phyloP scores from a whole-genome alignment of 108 stramenopile species.

The Skeletonema menzelii region DNA sequence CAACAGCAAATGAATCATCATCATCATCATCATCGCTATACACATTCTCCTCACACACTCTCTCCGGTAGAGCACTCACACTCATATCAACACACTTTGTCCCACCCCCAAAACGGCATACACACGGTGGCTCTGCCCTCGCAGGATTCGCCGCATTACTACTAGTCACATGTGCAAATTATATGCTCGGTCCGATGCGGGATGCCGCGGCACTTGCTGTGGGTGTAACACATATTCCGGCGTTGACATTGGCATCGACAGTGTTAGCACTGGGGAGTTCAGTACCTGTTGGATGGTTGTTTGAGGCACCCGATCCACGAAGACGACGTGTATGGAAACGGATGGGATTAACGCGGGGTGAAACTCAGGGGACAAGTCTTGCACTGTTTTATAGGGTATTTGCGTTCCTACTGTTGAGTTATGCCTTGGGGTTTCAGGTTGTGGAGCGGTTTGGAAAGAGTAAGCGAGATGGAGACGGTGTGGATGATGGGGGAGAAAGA shows the following conservation, averaged over 20 bases:
- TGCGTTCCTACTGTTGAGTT: constrained; percentile 62
- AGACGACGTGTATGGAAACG: constrained; percentile 71
- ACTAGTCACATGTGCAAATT: constrained; percentile 71
- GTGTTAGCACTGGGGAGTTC: constrained; percentile 71
- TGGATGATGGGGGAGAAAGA: background rate
- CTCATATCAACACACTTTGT: constrained; percentile 18
- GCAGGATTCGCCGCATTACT: constrained; percentile 76
- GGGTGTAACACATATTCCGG: constrained; percentile 77
- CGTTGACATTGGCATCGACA: constrained; percentile 70
- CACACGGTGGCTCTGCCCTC: constrained; percentile 45
- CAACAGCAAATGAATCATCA: background rate
- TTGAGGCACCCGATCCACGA: constrained; percentile 88
- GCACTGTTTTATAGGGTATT: constrained; percentile 87
- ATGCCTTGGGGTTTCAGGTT: constrained; percentile 67
- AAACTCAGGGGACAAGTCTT: constrained; percentile 86
- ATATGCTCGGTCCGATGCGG: constrained; percentile 81
- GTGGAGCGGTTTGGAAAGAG: constrained; percentile 31
- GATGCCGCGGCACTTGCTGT: constrained; percentile 85
- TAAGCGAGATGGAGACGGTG: constrained; percentile 6
- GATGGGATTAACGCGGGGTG: constrained; percentile 88
- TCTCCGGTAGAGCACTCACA: constrained; percentile 24
- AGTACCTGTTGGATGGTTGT: constrained; percentile 91
- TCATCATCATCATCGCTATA: constrained; percentile 2
- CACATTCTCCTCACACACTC: constrained; percentile 17
- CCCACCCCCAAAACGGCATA: constrained; percentile 11